Conservation (phyloP, 495 filamentous ascomycete genomes). For the Ascobolus immersus region DNA sequence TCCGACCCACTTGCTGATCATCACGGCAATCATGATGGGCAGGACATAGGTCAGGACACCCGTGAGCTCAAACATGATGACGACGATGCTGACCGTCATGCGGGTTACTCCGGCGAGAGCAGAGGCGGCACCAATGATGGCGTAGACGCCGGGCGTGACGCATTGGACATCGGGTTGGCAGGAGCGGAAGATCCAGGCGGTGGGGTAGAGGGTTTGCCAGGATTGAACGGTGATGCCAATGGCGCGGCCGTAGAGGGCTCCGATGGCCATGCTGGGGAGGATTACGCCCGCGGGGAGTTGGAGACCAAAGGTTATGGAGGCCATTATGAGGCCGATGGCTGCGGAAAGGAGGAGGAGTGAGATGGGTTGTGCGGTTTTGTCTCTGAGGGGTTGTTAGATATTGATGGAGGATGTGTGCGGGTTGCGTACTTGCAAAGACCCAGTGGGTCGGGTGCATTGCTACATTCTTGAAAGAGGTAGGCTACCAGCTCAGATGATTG, state of each 20-base stretch:
- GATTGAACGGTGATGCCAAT: slow-evolving; percentile 72
- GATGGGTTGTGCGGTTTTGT: slow-evolving; percentile 30
- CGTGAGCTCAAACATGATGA: slow-evolving; percentile 98
- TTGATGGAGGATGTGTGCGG: slow-evolving; percentile 24
- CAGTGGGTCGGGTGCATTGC: slow-evolving; percentile 45
- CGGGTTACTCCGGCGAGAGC: slow-evolving; percentile 87
- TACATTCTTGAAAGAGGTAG: slow-evolving; percentile 75
- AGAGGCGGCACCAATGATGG: slow-evolving; percentile 90
- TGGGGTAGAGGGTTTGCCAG: slow-evolving; percentile 57
- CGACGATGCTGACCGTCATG: slow-evolving; percentile 91
- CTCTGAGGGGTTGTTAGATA: neutral
- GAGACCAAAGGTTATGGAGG: slow-evolving; percentile 80
- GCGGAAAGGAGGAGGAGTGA: slow-evolving; percentile 56
- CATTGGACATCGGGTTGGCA: slow-evolving; percentile 79
- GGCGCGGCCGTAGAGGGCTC: slow-evolving; percentile 75
- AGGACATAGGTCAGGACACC: slow-evolving; percentile 90
- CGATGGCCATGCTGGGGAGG: slow-evolving; percentile 89
- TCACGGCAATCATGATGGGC: slow-evolving; percentile 98
- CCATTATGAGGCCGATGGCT: slow-evolving; percentile 57
- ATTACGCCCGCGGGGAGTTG: slow-evolving; percentile 93
- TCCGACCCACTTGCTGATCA: slow-evolving; percentile 95
- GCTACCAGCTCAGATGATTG: slow-evolving; percentile 83
- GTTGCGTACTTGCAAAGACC: slow-evolving; percentile 48
- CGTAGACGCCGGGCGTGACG: slow-evolving; percentile 83
- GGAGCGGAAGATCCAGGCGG: slow-evolving; percentile 45